Evolutionary conservation across 306 rosid genomes (phyloP).

Genomic region (Rosa multiflora): DNA sequence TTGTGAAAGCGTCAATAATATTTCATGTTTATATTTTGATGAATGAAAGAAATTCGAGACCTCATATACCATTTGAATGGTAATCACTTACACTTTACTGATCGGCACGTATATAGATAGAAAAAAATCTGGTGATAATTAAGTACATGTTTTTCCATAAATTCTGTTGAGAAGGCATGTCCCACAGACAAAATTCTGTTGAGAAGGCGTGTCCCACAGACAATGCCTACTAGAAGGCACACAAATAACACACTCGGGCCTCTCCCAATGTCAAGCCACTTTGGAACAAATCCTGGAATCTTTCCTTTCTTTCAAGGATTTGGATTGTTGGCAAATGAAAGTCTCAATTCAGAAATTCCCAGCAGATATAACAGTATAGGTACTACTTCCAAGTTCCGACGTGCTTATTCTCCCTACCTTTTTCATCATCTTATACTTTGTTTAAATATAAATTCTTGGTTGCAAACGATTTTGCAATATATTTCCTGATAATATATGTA

Average conservation of each 20-base stretch:
- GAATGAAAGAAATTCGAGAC: not conserved
- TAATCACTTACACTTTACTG: too few species aligned
- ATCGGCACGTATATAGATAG: too few species aligned
- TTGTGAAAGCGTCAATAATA: not conserved
- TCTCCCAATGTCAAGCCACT: not conserved
- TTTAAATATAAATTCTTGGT: not conserved
- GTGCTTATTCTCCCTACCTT: slow-evolving; percentile 10
- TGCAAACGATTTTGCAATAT: not conserved
- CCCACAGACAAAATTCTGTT: too few species aligned
- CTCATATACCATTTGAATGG: not conserved
- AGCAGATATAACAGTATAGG: slow-evolving; percentile 3
- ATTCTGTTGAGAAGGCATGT: too few species aligned
- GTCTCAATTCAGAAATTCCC: slow-evolving; percentile 11
- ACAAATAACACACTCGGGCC: not conserved
- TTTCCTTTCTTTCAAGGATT: not conserved
- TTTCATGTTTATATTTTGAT: not conserved
- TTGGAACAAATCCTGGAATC: slow-evolving; percentile 22
- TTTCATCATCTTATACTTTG: slow-evolving; percentile 1
- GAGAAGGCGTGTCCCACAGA: slow-evolving; percentile 3
- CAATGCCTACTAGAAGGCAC: not conserved
- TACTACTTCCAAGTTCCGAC: not conserved
- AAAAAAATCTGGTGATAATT: not conserved
- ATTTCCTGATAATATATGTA: not conserved
- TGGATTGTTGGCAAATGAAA: slow-evolving; percentile 13
- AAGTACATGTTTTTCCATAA: not conserved